These are phyloP conservation scores for Galeopsis tetrahit DNA, from an alignment of 257 asterid genomes.

Conservation along the genomic window DNA sequence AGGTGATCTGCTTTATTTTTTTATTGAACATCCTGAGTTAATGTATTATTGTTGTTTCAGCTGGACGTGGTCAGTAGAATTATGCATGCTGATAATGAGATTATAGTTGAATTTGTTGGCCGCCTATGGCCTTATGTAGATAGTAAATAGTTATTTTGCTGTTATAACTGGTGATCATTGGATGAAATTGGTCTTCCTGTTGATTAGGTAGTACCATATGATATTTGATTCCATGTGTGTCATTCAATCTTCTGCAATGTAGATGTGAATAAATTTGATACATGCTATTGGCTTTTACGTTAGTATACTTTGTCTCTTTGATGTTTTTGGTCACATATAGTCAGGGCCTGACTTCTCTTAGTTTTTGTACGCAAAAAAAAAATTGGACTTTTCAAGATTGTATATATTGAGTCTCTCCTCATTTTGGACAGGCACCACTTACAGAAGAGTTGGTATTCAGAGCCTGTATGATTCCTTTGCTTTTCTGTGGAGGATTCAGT, in stretches of 20 bases:
- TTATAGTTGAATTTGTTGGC: slow-evolving; percentile 11
- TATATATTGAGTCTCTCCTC: slow-evolving; percentile 7
- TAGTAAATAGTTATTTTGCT: slow-evolving; percentile 10
- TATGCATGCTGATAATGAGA: background rate
- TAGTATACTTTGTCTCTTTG: background rate
- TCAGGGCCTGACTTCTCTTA: background rate
- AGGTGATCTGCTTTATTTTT: slow-evolving; percentile 15
- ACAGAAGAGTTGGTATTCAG: slow-evolving; percentile 97
- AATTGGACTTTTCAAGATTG: slow-evolving; percentile 21
- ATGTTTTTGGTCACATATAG: slow-evolving; percentile 10
- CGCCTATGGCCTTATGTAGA: slow-evolving; percentile 5
- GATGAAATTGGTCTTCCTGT: slow-evolving; percentile 9
- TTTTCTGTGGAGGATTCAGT: slow-evolving; percentile 84
- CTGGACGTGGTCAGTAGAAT: background rate
- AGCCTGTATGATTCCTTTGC: slow-evolving; percentile 96
- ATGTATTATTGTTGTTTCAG: slow-evolving; percentile 3
- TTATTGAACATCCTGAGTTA: background rate
- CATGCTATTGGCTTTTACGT: background rate
- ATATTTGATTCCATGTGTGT: background rate
- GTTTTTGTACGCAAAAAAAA: slow-evolving; percentile 7
- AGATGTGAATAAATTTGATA: background rate
- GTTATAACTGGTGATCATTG: background rate
- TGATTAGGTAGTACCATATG: slow-evolving; percentile 14
- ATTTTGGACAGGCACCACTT: slow-evolving; percentile 78
- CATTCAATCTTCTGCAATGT: background rate